Conservation (phyloP, 176 grass and related monocot genomes). For the Hordeum marinum region DNA sequence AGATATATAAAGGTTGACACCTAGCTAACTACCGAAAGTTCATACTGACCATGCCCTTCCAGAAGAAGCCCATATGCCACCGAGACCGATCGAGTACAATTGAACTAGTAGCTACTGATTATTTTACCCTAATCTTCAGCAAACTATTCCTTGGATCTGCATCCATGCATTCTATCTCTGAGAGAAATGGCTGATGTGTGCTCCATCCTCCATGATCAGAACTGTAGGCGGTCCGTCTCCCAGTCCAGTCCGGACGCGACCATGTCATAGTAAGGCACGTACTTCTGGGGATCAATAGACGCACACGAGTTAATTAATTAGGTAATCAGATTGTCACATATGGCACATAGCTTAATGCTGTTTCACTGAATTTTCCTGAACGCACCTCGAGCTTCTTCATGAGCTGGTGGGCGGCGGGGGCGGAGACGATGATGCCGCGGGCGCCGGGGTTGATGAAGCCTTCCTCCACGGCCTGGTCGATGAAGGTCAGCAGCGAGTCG, state of each 20-base stretch:
- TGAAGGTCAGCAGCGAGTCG: conserved; percentile 50
- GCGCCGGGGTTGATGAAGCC: conserved; percentile 54
- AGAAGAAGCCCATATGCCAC: too few species aligned
- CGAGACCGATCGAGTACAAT: not conserved
- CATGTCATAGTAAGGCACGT: conserved; percentile 29
- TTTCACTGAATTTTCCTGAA: not conserved
- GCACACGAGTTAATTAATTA: not conserved
- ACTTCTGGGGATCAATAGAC: not conserved
- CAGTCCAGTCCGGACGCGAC: conserved; percentile 16
- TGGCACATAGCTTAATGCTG: too few species aligned
- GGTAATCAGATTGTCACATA: too few species aligned
- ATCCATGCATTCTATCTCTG: not conserved
- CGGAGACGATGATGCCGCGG: conserved; percentile 33
- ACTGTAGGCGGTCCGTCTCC: conserved; percentile 2
- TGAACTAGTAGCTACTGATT: not conserved
- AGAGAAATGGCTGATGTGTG: not conserved
- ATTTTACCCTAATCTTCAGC: not conserved
- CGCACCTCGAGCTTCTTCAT: conserved; percentile 50
- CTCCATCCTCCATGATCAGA: not conserved
- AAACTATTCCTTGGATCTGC: not conserved
- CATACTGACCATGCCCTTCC: too few species aligned
- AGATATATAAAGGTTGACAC: not conserved
- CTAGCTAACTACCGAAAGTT: not conserved
- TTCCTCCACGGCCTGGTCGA: conserved; percentile 53
- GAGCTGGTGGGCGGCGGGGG: conserved; percentile 32